phyloP scores from a whole-genome alignment of 768 basidiomycete genomes.

The Termitomyces bulborhizus region DNA sequence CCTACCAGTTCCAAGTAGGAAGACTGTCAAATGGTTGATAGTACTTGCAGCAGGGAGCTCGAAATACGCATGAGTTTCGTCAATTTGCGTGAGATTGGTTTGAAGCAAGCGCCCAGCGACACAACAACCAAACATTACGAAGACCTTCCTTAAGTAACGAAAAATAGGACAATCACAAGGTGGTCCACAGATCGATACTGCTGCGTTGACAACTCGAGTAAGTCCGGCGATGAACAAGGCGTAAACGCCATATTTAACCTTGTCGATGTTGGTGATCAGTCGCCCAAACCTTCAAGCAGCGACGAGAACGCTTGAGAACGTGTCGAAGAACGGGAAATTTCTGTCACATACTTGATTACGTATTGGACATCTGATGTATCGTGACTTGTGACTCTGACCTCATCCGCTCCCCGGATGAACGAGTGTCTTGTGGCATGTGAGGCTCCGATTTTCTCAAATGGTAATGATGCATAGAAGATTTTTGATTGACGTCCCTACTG shows the following conservation, averaged over 20 bases:
- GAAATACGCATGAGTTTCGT: constrained; percentile 79
- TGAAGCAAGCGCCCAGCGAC: constrained; percentile 75
- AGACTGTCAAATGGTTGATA: constrained; percentile 85
- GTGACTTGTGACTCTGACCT: too few species aligned
- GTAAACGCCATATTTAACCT: constrained; percentile 9
- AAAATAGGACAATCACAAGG: not conserved
- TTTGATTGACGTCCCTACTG: too few species aligned
- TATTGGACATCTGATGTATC: too few species aligned
- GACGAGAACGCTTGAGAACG: too few species aligned
- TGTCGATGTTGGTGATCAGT: not conserved
- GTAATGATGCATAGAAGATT: too few species aligned
- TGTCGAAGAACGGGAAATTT: not conserved
- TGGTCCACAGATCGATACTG: not conserved
- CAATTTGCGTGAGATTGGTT: constrained; percentile 75
- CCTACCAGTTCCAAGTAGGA: constrained; percentile 72
- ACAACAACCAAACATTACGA: constrained; percentile 69
- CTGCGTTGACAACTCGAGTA: constrained; percentile 1
- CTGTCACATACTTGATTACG: not conserved
- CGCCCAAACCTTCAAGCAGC: not conserved
- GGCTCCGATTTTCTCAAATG: not conserved
- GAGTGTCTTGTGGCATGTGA: too few species aligned
- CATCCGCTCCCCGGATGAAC: too few species aligned
- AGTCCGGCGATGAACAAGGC: not conserved
- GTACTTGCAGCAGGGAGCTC: constrained; percentile 63
- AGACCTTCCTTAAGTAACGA: not conserved